Conservation (phyloP, 305 asterid species). For the Fraxinus floribunda region DNA sequence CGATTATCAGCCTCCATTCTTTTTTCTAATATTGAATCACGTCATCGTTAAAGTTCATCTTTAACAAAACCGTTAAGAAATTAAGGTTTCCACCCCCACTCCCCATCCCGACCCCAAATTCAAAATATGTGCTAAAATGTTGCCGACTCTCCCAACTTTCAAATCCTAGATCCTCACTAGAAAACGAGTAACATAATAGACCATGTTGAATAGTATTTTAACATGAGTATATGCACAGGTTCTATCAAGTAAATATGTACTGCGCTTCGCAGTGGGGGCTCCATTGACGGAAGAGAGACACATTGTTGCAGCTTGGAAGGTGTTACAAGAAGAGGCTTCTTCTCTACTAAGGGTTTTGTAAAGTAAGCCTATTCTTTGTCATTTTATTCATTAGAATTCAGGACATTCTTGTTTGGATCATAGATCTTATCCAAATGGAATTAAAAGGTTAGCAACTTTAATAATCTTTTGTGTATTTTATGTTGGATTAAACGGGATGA, state of each 20-base stretch:
- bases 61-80: neutral
- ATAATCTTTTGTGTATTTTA: neutral
- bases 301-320: slow-evolving; percentile 69
- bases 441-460: neutral
- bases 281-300: slow-evolving; percentile 89
- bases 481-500: neutral
- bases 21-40: neutral
- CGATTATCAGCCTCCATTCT: neutral
- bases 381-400: neutral
- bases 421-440: neutral
- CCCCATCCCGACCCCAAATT: neutral
- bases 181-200: neutral
- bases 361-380: slow-evolving; percentile 1
- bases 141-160: neutral
- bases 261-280: slow-evolving; percentile 86
- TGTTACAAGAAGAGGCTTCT: slow-evolving; percentile 72
- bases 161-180: neutral
- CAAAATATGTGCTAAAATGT: neutral
- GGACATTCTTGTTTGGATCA: neutral
- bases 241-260: slow-evolving; percentile 55
- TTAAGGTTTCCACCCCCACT: neutral
- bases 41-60: neutral
- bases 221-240: slow-evolving; percentile 39
- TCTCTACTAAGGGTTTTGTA: slow-evolving; percentile 29
- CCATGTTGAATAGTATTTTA: neutral